Evolutionary conservation across 768 basidiomycete species (phyloP).

Genomic region (Amanita rimosa): DNA sequence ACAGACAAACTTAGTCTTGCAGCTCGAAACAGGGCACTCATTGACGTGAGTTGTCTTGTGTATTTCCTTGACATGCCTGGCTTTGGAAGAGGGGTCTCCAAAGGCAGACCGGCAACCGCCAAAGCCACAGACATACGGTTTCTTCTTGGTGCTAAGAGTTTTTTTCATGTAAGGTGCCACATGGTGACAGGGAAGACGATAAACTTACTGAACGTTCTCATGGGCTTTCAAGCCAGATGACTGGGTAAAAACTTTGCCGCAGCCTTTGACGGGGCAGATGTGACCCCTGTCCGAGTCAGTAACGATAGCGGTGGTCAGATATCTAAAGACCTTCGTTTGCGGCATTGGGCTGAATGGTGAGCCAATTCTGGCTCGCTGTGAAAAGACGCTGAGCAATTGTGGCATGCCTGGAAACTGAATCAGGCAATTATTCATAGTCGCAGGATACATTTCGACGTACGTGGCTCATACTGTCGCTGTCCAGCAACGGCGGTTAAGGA

Average conservation of each 20-base stretch:
- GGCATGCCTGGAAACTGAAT: slow-evolving; percentile 4
- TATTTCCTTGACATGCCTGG: slow-evolving; percentile 53
- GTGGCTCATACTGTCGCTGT: slow-evolving; percentile 17
- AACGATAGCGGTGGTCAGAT: background rate
- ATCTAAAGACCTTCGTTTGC: slow-evolving; percentile 30
- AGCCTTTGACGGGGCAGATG: slow-evolving; percentile 28
- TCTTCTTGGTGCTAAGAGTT: slow-evolving; percentile 31
- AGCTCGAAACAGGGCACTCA: slow-evolving; percentile 32
- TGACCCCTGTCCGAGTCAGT: slow-evolving; percentile 29
- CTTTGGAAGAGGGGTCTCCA: slow-evolving; percentile 59
- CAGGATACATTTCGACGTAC: background rate
- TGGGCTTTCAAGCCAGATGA: slow-evolving; percentile 52
- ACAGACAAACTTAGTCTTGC: slow-evolving; percentile 32
- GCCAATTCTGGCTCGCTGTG: slow-evolving; percentile 47
- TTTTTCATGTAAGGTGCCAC: background rate
- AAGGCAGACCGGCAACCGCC: slow-evolving; percentile 38
- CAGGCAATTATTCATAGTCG: background rate
- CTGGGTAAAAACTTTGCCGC: slow-evolving; percentile 49
- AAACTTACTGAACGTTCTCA: slow-evolving; percentile 51
- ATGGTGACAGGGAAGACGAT: background rate
- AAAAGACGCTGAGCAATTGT: slow-evolving; percentile 36
- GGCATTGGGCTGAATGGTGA: slow-evolving; percentile 46
- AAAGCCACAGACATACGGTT: slow-evolving; percentile 41
- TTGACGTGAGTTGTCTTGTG: slow-evolving; percentile 33
- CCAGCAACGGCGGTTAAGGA: slow-evolving; percentile 30